Evolutionary conservation across 2,329 filamentous ascomycete genomes (phyloP).

Genomic region (Monosporascus sp.): DNA sequence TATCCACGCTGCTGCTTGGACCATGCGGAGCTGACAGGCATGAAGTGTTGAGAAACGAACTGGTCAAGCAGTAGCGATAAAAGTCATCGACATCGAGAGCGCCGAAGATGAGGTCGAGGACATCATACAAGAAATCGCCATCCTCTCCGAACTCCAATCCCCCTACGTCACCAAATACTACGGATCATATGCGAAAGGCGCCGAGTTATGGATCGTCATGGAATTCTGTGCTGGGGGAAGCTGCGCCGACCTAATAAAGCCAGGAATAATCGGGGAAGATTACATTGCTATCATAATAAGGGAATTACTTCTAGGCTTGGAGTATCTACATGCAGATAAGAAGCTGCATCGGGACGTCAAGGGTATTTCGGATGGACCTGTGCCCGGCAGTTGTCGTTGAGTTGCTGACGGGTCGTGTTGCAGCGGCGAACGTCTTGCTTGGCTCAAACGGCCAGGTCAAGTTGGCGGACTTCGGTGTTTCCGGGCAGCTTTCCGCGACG

Average conservation of each 20-base stretch:
- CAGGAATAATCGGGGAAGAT: slow-evolving; percentile 83
- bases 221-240: slow-evolving; percentile 97
- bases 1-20: neutral
- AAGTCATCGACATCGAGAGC: slow-evolving; percentile 97
- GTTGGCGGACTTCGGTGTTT: slow-evolving; percentile 94
- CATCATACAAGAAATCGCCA: slow-evolving; percentile 98
- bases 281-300: slow-evolving; percentile 95
- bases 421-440: slow-evolving; percentile 88
- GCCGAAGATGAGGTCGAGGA: slow-evolving; percentile 99
- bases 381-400: neutral
- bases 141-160: slow-evolving; percentile 91
- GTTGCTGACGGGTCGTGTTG: slow-evolving; percentile 12
- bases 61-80: slow-evolving; percentile 93
- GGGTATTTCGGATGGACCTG: slow-evolving; percentile 43
- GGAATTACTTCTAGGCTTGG: slow-evolving; percentile 82
- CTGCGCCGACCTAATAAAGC: slow-evolving; percentile 93
- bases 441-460: slow-evolving; percentile 93
- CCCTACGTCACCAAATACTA: slow-evolving; percentile 97
- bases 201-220: slow-evolving; percentile 99
- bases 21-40: slow-evolving; percentile 9
- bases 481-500: slow-evolving; percentile 89
- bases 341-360: slow-evolving; percentile 97
- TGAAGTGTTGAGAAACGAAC: slow-evolving; percentile 83
- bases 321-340: slow-evolving; percentile 91
- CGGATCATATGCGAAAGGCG: slow-evolving; percentile 92